These are phyloP conservation scores for Metschnikowia chrysomelidarum DNA, from an alignment of 805 yeast species.

Conservation along the genomic window DNA sequence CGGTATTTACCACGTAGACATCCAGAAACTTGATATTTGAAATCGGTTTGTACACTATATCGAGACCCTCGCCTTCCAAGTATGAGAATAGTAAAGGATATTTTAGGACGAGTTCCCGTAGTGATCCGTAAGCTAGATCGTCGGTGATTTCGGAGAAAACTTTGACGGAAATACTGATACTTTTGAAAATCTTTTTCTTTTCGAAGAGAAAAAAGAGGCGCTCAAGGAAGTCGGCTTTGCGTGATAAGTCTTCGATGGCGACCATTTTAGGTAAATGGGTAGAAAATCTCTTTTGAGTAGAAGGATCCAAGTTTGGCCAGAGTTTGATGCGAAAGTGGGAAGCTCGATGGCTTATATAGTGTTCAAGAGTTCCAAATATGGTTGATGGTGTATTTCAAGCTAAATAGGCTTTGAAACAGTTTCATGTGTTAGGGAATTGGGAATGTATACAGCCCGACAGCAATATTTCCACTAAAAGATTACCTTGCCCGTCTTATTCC, in stretches of 20 bases:
- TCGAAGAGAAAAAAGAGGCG: constrained; percentile 5
- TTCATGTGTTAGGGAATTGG: too few species aligned
- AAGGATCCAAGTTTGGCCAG: too few species aligned
- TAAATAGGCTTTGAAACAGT: too few species aligned
- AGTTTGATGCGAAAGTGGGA: too few species aligned
- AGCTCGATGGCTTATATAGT: too few species aligned
- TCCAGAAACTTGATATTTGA: constrained; percentile 2
- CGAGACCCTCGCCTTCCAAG: constrained; percentile 2
- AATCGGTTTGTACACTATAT: constrained; percentile 6
- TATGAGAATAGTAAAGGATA: constrained; percentile 6
- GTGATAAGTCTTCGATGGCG: background rate
- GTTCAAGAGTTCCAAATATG: too few species aligned
- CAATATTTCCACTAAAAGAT: too few species aligned
- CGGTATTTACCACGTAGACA: constrained; percentile 1
- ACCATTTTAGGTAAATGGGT: too few species aligned
- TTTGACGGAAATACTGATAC: constrained; percentile 4
- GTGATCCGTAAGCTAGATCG: constrained; percentile 4
- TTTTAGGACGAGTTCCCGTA: constrained; percentile 7
- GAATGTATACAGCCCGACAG: too few species aligned
- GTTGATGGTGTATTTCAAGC: too few species aligned
- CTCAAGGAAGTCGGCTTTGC: constrained; percentile 6
- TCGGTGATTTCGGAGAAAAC: constrained; percentile 1
- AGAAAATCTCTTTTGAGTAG: too few species aligned
- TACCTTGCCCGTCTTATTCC: too few species aligned
- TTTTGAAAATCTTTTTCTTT: constrained; percentile 2